phyloP scores from a whole-genome alignment of 2,329 filamentous ascomycete species.

The Fusarium udum region DNA sequence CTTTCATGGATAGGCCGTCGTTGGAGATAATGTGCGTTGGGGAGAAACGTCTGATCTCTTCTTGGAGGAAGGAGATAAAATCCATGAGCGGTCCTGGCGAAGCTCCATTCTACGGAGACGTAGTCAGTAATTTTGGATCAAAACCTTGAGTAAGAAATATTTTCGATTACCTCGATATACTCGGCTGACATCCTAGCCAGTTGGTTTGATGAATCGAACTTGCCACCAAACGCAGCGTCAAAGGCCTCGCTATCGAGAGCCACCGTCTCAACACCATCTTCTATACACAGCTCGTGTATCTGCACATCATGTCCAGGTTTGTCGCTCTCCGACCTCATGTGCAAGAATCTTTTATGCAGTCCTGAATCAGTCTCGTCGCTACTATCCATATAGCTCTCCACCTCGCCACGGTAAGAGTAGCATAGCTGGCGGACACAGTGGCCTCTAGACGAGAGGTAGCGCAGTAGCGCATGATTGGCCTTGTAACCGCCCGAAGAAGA shows the following conservation, averaged over 20 bases:
- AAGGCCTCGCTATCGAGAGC: background rate
- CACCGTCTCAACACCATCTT: background rate
- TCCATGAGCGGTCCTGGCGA: background rate
- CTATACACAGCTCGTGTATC: background rate
- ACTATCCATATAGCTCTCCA: background rate
- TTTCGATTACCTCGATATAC: background rate
- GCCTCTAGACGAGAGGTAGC: background rate
- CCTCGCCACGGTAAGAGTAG: background rate
- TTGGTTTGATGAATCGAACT: background rate
- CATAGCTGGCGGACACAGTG: background rate
- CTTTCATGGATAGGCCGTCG: background rate
- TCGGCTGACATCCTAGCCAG: background rate
- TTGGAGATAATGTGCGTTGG: background rate
- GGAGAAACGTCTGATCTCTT: background rate
- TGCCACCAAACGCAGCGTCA: background rate
- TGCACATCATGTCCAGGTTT: background rate
- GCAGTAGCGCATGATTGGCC: background rate
- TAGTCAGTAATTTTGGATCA: background rate
- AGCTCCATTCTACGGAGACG: background rate
- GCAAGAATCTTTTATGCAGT: accelerated
- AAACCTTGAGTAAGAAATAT: accelerated
- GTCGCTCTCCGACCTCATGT: background rate
- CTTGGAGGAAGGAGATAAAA: background rate
- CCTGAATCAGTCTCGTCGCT: accelerated
- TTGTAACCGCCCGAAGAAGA: background rate